Evolutionary conservation across 2,329 filamentous ascomycete genomes (phyloP).

Genomic region (Botryosphaeria agaves): DNA sequence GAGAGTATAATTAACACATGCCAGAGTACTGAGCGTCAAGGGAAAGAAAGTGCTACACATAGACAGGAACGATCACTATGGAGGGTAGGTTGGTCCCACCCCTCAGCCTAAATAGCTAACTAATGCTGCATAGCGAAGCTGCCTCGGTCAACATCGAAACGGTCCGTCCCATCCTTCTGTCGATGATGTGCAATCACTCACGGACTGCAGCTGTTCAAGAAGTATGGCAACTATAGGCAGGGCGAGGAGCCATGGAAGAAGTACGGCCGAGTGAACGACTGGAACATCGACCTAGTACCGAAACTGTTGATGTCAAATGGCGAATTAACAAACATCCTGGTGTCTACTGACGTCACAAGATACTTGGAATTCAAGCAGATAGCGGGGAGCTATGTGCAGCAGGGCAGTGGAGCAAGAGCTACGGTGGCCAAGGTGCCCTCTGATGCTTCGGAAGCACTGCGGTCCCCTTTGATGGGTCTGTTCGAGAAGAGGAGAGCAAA

Average conservation of each 20-base stretch:
- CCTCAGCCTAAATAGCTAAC: conserved; percentile 4
- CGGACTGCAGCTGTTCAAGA: conserved; percentile 68
- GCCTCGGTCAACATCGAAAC: conserved; percentile 94
- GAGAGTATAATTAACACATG: conserved; percentile 8
- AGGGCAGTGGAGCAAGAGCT: conserved; percentile 63
- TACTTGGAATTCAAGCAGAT: conserved; percentile 45
- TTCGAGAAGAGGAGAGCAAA: conserved; percentile 97
- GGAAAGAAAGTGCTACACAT: conserved; percentile 99
- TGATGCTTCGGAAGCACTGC: conserved; percentile 75
- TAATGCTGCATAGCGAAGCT: conserved; percentile 50
- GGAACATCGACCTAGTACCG: conserved; percentile 97
- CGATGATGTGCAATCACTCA: conserved; percentile 13
- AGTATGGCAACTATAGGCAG: conserved; percentile 65
- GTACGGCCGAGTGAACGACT: conserved; percentile 91
- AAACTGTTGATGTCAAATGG: conserved; percentile 98
- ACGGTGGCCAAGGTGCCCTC: conserved; percentile 95
- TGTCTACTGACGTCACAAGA: conserved; percentile 62
- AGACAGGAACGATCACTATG: conserved; percentile 95
- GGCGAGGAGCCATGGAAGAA: conserved; percentile 95
- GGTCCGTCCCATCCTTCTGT: conserved; percentile 30
- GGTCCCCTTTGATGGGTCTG: conserved; percentile 87
- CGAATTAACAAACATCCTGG: conserved; percentile 95
- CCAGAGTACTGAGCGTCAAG: conserved; percentile 87
- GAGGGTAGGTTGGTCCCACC: conserved; percentile 48
- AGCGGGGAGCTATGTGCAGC: conserved; percentile 90